phyloP scores from a whole-genome alignment of 2,329 filamentous ascomycete species.

The Ophiobolus disseminans region DNA sequence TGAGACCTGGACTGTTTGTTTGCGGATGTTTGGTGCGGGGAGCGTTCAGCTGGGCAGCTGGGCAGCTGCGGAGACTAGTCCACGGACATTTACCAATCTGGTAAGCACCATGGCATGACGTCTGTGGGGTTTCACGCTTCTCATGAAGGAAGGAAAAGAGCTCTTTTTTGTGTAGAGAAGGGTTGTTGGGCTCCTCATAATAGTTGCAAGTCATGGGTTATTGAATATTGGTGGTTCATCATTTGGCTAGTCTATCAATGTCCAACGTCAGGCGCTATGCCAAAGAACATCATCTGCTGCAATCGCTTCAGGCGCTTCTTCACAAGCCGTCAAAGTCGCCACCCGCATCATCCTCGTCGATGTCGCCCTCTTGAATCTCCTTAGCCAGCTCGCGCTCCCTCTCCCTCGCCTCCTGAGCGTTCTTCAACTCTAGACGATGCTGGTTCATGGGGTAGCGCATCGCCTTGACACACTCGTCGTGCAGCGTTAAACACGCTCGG shows the following conservation, averaged over 20 bases:
- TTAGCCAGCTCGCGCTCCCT: conserved; percentile 96
- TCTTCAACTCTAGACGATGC: conserved; percentile 95
- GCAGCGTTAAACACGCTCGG: conserved; percentile 84
- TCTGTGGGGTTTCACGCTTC: background rate
- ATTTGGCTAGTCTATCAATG: conserved; percentile 30
- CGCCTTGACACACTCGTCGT: conserved; percentile 98
- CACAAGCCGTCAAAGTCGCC: conserved; percentile 97
- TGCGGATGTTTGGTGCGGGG: conserved; percentile 15
- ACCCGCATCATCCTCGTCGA: conserved; percentile 94
- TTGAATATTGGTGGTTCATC: conserved; percentile 25
- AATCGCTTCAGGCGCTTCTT: too few species aligned
- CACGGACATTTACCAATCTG: conserved; percentile 32
- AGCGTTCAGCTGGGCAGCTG: conserved; percentile 18
- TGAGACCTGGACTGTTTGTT: background rate
- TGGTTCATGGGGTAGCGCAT: conserved; percentile 99
- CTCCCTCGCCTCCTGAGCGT: conserved; percentile 96
- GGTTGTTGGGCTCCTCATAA: too few species aligned
- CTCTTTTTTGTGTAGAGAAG: too few species aligned
- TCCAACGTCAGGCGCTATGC: conserved; percentile 20
- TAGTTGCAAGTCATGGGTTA: background rate
- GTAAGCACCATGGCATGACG: conserved; percentile 25
- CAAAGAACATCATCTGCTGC: background rate
- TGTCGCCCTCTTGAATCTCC: conserved; percentile 96
- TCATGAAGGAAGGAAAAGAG: too few species aligned
- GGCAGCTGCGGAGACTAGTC: conserved; percentile 32